phyloP scores from a whole-genome alignment of 257 asterid species.

The Ligustrum vulgare region DNA sequence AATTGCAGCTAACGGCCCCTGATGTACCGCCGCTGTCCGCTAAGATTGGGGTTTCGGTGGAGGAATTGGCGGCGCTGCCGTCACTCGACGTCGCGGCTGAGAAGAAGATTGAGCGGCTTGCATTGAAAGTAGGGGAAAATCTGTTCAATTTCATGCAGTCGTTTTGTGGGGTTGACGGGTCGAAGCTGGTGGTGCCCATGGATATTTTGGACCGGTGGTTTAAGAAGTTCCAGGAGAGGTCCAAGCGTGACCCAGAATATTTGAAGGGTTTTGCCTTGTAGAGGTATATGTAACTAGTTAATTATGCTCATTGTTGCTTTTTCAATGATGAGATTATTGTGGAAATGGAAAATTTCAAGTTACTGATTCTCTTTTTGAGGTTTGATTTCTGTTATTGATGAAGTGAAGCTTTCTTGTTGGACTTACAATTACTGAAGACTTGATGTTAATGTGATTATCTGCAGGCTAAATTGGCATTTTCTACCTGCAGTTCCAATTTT shows the following conservation, averaged over 20 bases:
- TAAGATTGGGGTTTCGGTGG: constrained; percentile 82
- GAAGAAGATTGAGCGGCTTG: constrained; percentile 85
- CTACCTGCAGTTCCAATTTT: background rate
- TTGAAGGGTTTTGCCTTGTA: constrained; percentile 78
- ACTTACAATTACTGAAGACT: no score
- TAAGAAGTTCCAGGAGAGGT: constrained; percentile 92
- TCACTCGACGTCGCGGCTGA: constrained; percentile 87
- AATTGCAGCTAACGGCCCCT: constrained; percentile 53
- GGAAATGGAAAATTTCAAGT: background rate
- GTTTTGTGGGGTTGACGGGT: constrained; percentile 89
- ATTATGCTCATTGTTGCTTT: no score
- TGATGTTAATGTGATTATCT: background rate
- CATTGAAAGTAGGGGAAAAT: constrained; percentile 91
- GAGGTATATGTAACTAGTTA: constrained; percentile 31
- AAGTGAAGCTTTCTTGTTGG: background rate
- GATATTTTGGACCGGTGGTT: constrained; percentile 96
- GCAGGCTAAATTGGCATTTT: background rate
- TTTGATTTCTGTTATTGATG: constrained; percentile 4
- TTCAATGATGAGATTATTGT: background rate
- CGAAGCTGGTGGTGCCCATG: constrained; percentile 88
- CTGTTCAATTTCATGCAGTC: constrained; percentile 96
- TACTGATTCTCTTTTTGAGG: background rate
- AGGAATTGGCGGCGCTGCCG: constrained; percentile 72
- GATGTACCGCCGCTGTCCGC: constrained; percentile 73
- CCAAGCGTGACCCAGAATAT: constrained; percentile 88